Base-by-base conservation (phyloP, 148 eudicot species). In the Limonium bicolor region DNA sequence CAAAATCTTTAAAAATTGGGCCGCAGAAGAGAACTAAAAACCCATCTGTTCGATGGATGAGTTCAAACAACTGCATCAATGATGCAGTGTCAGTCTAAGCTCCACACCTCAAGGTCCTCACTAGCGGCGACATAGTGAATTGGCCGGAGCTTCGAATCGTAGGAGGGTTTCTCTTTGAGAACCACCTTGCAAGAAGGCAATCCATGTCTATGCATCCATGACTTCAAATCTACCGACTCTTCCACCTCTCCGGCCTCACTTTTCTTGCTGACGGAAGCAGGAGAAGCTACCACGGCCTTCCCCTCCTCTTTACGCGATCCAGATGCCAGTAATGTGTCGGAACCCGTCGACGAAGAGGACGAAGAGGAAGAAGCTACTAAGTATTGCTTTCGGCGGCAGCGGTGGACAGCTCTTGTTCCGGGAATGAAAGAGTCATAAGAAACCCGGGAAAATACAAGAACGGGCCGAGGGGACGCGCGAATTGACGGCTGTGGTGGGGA, bases 91-190 rank as follows among this genome's bases (percentile, higher is more conserved):
- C n/a, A n/a, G n/a, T n/a, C n/a, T n/a, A 22, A 25, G 2, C 17
- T 38, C 20, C 45, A 20, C 27, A 82, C 96, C 93, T 82, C 64
- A 48, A 90, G 85, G 44, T 81, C 74, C 48, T 85, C 63, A 35
- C 85, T 77, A 1, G 95, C 94, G 1, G 99, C 99, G 44, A 90
- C 86, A 41, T 85, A 90, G 48, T 90, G 99, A 46, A 85, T 90
- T 0, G 95, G 65, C 3, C 43, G 59, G 31, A 54, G 72, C 2
- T 66, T 54, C 11, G 61, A 26, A 64, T 69, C 73, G 37, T 52
- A 66, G 2, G 95, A 77, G 6, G 70, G 62, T 27, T 57, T 56
- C 0, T 85, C 94, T 20, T 81, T 78, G 3, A 90, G 72, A 19
- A 78, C 27, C 31, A 85, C 85, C 51, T 76, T 85, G 36, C 94